phyloP scores from a whole-genome alignment of 179 eudicot genomes.

The Amaranthus tricolor region DNA sequence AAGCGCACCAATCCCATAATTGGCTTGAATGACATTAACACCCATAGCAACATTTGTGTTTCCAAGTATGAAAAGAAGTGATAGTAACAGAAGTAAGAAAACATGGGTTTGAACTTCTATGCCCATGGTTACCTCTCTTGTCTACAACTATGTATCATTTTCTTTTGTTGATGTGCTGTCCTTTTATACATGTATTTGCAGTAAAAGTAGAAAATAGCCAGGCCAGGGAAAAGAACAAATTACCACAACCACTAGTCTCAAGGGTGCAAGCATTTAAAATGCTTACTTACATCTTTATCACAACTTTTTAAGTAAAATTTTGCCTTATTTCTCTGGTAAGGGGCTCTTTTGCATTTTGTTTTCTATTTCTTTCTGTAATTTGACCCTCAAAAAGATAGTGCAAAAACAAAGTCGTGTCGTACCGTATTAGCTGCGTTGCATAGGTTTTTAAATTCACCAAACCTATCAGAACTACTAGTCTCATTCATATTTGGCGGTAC shows the following conservation, averaged over 20 bases:
- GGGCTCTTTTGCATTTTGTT: neutral
- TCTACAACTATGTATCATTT: neutral
- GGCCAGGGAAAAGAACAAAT: neutral
- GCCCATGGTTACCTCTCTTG: neutral
- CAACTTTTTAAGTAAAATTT: neutral
- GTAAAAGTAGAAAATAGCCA: neutral
- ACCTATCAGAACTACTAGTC: no score
- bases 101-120: constrained; percentile 19
- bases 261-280: constrained; percentile 6
- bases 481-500: no score
- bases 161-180: neutral
- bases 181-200: neutral
- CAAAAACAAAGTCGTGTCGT: no score
- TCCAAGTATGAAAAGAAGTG: constrained; percentile 10
- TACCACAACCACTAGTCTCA: neutral
- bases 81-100: constrained; percentile 5
- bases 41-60: neutral
- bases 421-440: no score
- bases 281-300: neutral
- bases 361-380: neutral
- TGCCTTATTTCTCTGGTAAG: neutral
- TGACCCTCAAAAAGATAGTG: no score
- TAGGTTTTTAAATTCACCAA: no score
- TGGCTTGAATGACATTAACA: neutral
- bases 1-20: constrained; percentile 34